Percentiles rank a stretch among this genome's conserved stretches.
phyloP scores from a whole-genome alignment of 2,329 filamentous ascomycete genomes.

The Lomentospora prolificans region DNA sequence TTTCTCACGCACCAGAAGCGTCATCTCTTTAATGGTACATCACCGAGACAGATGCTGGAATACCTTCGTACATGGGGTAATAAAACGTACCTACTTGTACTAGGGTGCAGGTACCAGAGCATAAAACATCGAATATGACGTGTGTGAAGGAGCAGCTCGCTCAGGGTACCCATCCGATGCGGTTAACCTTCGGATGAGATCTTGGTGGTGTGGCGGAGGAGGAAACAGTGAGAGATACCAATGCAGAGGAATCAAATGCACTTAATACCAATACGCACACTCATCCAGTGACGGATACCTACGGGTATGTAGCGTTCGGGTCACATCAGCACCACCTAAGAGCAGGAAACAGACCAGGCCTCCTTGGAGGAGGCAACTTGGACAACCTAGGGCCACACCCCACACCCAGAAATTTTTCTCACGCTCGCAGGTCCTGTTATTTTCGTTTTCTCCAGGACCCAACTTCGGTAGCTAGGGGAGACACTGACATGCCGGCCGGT shows the following conservation, averaged over 20 bases:
- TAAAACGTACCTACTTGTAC: neutral
- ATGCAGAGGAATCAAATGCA: too few relatives aligned
- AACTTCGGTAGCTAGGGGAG: neutral
- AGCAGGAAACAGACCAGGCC: neutral
- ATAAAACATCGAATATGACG: constrained; percentile 1
- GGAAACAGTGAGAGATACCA: neutral
- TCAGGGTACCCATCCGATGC: neutral
- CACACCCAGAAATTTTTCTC: neutral
- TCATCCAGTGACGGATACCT: too few relatives aligned
- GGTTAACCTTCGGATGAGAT: neutral
- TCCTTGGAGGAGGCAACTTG: neutral
- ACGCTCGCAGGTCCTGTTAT: neutral
- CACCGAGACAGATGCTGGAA: too few relatives aligned
- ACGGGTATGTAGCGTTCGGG: too few relatives aligned
- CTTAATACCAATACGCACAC: too few relatives aligned
- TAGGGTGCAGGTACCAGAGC: neutral
- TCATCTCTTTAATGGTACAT: too few relatives aligned
- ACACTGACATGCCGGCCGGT: neutral
- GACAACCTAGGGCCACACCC: neutral
- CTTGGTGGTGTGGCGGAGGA: neutral
- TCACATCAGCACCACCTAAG: too few relatives aligned
- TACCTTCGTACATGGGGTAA: neutral
- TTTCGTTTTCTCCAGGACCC: neutral
- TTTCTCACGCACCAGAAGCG: too few relatives aligned
- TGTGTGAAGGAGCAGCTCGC: neutral